Base-by-base conservation (phyloP, 179 eudicot genomes). In the Beta corolliflora region DNA sequence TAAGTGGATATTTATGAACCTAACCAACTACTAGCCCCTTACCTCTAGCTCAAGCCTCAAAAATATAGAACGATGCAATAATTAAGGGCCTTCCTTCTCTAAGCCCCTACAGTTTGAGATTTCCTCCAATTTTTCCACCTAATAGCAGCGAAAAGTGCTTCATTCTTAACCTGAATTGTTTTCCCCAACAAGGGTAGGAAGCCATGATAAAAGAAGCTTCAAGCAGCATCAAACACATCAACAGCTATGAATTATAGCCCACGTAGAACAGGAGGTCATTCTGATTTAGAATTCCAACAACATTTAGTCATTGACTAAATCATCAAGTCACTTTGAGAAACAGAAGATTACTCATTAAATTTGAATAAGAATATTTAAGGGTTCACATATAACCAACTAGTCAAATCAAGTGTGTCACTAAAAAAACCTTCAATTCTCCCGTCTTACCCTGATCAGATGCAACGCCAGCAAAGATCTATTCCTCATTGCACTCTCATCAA, bases 381-480 rank as follows among this genome's bases (percentile, higher is more conserved):
- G 19, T 58, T 81, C 67, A 9, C 18, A 58, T 9, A 58, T 76
- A 53, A 81, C 46, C 56, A 76, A 29, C 71, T 44, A 75, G 56
- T 65, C 54, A 46, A 75, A 81, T n/a, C 10, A 58, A 76, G 59
- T 41, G 52, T 31, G 69, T 77, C 81, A 72, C 31, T 54, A 50
- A 50, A 55, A 9, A 44, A 76, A 25, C 29, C 29, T 41, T 88
- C 83, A 87, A 66, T 46, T 66, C 77, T 87, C 83, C 81, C 84
- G 88, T 78, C 88, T 91, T 71, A 93, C 92, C 89, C 86, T 85
- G 82, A 83, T 79, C 71, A 95, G 86, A 87, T 92, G 92, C 84
- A 80, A 78, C 5, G 98, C 95, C 82, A 95, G 88, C 48, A 84
- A 89, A 80, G 89, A 86, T 82, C 99, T 89, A 76, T 84, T 88